Percentiles rank a stretch among this genome's conserved stretches.
Conservation (phyloP, 129 eudicot genomes). For the Flaveria robusta region DNA sequence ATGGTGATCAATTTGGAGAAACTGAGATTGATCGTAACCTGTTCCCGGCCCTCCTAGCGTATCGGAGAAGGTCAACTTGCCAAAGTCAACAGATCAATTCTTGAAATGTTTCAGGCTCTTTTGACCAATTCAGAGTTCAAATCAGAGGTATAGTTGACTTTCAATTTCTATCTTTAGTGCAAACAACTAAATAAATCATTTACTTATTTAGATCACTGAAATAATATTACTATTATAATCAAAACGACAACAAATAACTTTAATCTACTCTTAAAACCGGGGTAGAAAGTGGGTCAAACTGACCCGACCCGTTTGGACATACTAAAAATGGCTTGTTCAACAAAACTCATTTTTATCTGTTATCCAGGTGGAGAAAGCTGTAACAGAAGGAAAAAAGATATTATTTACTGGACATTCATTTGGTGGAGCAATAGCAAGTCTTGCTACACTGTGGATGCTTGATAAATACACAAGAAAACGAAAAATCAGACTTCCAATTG, state of each 20-base stretch:
- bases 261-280: neutral
- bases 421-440: conserved; percentile 68
- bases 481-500: neutral
- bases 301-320: neutral
- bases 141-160: conserved; percentile 32
- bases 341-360: too few relatives aligned
- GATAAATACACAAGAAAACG: conserved; percentile 46
- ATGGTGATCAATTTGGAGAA: conserved; percentile 22
- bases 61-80: conserved; percentile 34
- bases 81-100: conserved; percentile 29
- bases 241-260: too few relatives aligned
- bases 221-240: neutral
- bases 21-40: neutral
- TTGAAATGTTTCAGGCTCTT: conserved; percentile 2
- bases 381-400: conserved; percentile 47
- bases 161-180: neutral
- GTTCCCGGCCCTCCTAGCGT: conserved; percentile 27
- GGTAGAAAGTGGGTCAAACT: neutral
- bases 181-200: too few relatives aligned
- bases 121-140: conserved; percentile 10
- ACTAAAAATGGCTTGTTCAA: too few relatives aligned
- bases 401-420: conserved; percentile 75
- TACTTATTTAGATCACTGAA: neutral
- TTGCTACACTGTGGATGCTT: conserved; percentile 73
- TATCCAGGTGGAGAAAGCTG: conserved; percentile 66